Conservation (phyloP, 2,329 filamentous ascomycete species). For the Exophiala sideris region DNA sequence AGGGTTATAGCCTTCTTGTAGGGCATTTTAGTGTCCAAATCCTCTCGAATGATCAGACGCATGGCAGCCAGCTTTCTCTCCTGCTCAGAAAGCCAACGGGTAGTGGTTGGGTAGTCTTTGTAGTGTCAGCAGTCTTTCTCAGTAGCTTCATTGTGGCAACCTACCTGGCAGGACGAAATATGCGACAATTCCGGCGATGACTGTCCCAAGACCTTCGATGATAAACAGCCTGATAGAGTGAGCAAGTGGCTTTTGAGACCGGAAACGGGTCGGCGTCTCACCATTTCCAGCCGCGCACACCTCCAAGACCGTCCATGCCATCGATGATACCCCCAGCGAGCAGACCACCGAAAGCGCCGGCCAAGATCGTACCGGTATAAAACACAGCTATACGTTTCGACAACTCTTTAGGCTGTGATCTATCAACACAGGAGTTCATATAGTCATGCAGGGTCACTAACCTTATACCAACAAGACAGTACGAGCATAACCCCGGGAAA, state of each 20-base stretch:
- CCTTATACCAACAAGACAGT: constrained; percentile 61
- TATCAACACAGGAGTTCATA: neutral
- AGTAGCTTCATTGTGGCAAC: neutral
- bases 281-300: constrained; percentile 32
- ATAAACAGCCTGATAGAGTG: constrained; percentile 36
- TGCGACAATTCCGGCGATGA: constrained; percentile 26
- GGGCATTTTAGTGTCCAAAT: constrained; percentile 13
- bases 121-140: constrained; percentile 31
- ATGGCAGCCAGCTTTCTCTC: constrained; percentile 44
- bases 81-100: constrained; percentile 42
- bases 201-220: constrained; percentile 32
- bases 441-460: constrained; percentile 29
- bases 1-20: constrained; percentile 13
- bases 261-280: constrained; percentile 45
- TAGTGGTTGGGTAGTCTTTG: constrained; percentile 41
- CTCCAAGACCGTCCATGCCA: constrained; percentile 24
- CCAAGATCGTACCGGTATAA: constrained; percentile 55
- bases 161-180: constrained; percentile 33
- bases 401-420: constrained; percentile 48
- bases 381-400: constrained; percentile 59
- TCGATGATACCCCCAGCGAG: constrained; percentile 51
- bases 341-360: constrained; percentile 60
- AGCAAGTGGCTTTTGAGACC: neutral
- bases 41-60: constrained; percentile 23
- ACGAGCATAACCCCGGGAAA: constrained; percentile 52